Conservation (phyloP, 768 basidiomycete genomes). For the Auriscalpium vulgare region DNA sequence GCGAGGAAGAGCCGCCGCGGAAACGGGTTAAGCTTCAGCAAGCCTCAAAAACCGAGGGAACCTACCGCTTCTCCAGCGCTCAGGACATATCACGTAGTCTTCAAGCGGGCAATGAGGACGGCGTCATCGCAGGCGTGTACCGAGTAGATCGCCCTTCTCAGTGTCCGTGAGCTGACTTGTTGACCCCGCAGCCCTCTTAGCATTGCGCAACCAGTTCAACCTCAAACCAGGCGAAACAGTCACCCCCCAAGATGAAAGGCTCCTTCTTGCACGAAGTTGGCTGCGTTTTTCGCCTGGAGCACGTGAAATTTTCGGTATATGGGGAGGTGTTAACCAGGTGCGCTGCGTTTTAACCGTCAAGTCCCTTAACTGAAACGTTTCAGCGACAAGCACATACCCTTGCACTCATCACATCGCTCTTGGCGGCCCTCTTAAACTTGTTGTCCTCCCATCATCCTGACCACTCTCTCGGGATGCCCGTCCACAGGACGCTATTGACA, state of each 20-base stretch:
- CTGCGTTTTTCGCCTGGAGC: conserved; percentile 48
- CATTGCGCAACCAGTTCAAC: conserved; percentile 58
- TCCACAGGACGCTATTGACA: conserved; percentile 53
- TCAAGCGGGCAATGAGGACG: conserved; percentile 15
- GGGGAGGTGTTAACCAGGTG: conserved; percentile 49
- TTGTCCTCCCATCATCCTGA: conserved; percentile 63
- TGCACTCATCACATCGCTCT: conserved; percentile 38
- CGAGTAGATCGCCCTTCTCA: background rate
- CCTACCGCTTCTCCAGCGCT: conserved; percentile 1
- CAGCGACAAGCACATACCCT: conserved; percentile 39
- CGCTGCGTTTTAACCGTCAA: conserved; percentile 14
- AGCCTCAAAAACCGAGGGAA: background rate
- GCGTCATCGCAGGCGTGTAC: conserved; percentile 13
- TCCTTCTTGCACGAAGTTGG: conserved; percentile 56
- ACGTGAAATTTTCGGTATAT: conserved; percentile 53
- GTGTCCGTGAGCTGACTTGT: background rate
- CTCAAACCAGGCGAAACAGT: conserved; percentile 38
- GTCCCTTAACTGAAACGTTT: background rate
- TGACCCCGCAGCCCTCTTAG: conserved; percentile 31
- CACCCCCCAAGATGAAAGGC: conserved; percentile 48
- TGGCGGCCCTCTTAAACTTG: conserved; percentile 54
- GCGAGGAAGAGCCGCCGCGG: conserved; percentile 4
- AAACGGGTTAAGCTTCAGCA: conserved; percentile 21
- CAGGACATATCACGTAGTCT: conserved; percentile 9
- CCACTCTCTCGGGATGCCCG: conserved; percentile 52